Percentiles rank a stretch among this genome's conserved stretches.
phyloP scores from a whole-genome alignment of 331 rosid genomes.

The Rosa hybrid region DNA sequence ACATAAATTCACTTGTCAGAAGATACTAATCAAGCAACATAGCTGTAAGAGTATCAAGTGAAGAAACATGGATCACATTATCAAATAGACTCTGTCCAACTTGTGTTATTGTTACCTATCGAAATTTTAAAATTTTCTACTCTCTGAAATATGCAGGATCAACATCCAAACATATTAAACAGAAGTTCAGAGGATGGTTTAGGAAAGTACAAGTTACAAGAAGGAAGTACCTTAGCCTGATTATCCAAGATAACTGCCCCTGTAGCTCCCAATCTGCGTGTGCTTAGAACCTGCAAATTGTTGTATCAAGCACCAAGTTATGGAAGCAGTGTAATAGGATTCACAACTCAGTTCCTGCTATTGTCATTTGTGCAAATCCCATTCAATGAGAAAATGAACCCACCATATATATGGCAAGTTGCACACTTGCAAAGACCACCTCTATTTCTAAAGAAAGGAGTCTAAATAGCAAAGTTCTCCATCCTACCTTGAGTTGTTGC shows the following conservation, averaged over 20 bases:
- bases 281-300: conserved; percentile 41
- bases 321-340: not conserved
- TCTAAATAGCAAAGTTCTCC: not conserved
- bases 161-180: not conserved
- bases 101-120: not conserved
- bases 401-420: not conserved
- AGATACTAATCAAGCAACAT: not conserved
- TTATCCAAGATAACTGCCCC: conserved; percentile 29
- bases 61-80: not conserved
- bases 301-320: not conserved
- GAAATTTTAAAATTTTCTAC: not conserved
- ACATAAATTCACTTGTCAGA: conserved; percentile 9
- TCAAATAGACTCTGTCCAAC: not conserved
- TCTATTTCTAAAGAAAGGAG: not conserved
- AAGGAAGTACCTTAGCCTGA: conserved; percentile 32
- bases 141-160: not conserved
- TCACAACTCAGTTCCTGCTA: not conserved
- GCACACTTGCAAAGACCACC: not conserved
- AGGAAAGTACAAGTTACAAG: not conserved
- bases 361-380: not conserved
- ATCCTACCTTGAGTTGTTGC: conserved; percentile 47
- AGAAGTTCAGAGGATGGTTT: not conserved
- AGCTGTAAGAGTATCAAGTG: not conserved
- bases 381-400: not conserved
- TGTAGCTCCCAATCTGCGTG: conserved; percentile 34